Evolutionary conservation across 768 basidiomycete species (phyloP), one percentile per base, ranked within the genome.

Genomic region (Hortiboletus flavorubellus): DNA sequence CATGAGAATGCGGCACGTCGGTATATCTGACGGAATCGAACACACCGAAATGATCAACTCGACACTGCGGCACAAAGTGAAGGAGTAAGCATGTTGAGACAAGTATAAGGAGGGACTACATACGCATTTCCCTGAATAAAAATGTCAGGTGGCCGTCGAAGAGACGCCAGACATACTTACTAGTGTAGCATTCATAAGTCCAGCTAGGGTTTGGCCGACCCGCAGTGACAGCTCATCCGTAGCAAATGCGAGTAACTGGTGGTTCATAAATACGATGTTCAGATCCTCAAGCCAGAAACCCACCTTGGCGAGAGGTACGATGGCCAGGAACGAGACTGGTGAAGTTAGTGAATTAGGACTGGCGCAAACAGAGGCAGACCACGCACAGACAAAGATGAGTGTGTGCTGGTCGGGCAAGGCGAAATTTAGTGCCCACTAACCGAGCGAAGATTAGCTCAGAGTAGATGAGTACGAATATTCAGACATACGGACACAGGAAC

Each of bases 161-260:
- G 47, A 23, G 15, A 29, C 5, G 14, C 12, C 5, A 11, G 45
- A 12, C 8, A 35, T 12, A 65, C 79, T 58, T 61, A 90, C 87
- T 62, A 91, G 73, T 8, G 91, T 94, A 16, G 91, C 92, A 71
- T 93, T 93, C 50, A 94, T 68, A 2, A 93, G 78, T 34, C 91
- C 91, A 7, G 90, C 89, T 14, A 92, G 72, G 2, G 90, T 90
- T 68, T 89, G 86, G 2, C 91, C 92, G 2, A 92, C 85, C 33
- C 90, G 83, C 54, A 91, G 65, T 3, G 91, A 88, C 23, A 94
- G 61, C 60, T 93, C 89, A 56, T 93, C 92, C 0, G 91, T 94
- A 1, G 89, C 89, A 64, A 91, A 92, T 1, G 86, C 87, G 4
- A 93, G 76, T 4, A 92, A 72, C 86, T 89, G 53, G 2, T 23